Evolutionary conservation across 495 filamentous ascomycete species (phyloP).

Genomic region (Parathielavia appendiculata): DNA sequence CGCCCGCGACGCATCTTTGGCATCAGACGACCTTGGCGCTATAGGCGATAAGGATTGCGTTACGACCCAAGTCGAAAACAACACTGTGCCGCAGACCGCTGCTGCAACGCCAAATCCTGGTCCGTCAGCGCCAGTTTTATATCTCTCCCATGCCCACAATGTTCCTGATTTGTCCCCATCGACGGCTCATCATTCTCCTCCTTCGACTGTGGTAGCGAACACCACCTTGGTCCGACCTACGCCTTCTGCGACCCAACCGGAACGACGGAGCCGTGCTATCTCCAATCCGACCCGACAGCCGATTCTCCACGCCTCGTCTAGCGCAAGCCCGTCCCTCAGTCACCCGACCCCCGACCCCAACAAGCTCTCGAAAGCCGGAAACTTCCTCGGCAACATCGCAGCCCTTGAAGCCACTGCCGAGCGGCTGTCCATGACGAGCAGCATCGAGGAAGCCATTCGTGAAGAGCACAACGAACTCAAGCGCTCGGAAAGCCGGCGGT

Average conservation of each 20-base stretch:
- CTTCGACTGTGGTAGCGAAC: constrained; percentile 7
- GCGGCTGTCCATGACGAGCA: constrained; percentile 69
- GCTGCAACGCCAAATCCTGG: constrained; percentile 3
- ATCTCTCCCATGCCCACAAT: constrained; percentile 6
- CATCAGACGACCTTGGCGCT: constrained; percentile 9
- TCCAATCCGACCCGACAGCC: constrained; percentile 37
- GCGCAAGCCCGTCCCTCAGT: constrained; percentile 53
- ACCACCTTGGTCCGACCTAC: constrained; percentile 25
- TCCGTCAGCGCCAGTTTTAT: not conserved
- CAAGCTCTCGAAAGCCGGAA: constrained; percentile 64
- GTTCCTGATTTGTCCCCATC: not conserved
- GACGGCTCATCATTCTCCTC: not conserved
- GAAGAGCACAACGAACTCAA: constrained; percentile 75
- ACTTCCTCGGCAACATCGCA: constrained; percentile 72
- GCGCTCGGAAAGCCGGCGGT: constrained; percentile 56
- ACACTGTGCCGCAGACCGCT: constrained; percentile 18
- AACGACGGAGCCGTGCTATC: constrained; percentile 24
- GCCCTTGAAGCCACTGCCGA: constrained; percentile 78
- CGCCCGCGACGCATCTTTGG: not conserved
- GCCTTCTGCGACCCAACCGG: constrained; percentile 17
- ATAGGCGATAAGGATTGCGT: not conserved
- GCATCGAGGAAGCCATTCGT: constrained; percentile 75
- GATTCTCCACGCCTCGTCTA: constrained; percentile 57
- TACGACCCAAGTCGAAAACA: constrained; percentile 6
- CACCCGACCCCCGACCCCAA: constrained; percentile 76